Percentiles rank a stretch among this genome's conserved stretches.
phyloP scores from a whole-genome alignment of 257 asterid species.

The Osmanthus fragrans region DNA sequence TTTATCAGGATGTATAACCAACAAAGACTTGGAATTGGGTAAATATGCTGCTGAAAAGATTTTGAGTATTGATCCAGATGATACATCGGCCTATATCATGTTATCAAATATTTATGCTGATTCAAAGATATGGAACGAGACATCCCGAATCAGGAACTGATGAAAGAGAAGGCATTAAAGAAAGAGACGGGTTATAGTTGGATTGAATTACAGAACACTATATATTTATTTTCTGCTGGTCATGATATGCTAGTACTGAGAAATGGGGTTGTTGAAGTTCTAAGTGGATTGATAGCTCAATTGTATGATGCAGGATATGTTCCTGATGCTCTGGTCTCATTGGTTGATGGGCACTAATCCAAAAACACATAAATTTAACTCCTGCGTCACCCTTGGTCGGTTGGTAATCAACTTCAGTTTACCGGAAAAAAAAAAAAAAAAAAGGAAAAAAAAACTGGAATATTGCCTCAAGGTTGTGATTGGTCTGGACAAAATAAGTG shows the following conservation, averaged over 20 bases:
- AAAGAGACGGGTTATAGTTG: constrained; percentile 81
- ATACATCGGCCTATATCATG: constrained; percentile 62
- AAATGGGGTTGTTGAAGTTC: constrained; percentile 25
- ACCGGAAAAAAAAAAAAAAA: not conserved
- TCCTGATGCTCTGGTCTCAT: constrained; percentile 29
- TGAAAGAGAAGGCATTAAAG: constrained; percentile 56
- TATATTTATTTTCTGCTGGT: constrained; percentile 39
- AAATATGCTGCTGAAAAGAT: constrained; percentile 64
- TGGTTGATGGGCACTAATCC: constrained; percentile 15
- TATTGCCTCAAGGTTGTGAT: not conserved
- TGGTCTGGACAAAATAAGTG: not conserved
- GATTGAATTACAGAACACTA: constrained; percentile 46
- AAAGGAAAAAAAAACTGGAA: too few species aligned
- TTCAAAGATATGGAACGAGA: constrained; percentile 68
- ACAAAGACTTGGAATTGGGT: constrained; percentile 53
- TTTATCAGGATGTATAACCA: constrained; percentile 63
- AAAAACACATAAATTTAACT: not conserved
- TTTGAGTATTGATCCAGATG: constrained; percentile 63
- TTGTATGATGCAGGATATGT: constrained; percentile 35
- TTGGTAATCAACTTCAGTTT: not conserved
- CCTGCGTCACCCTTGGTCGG: not conserved
- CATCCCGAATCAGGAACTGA: constrained; percentile 55
- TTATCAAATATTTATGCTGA: constrained; percentile 71
- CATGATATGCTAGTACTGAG: constrained; percentile 19
- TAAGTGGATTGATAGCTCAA: constrained; percentile 42